These are phyloP conservation scores for Acanthamoeba culbertsoni DNA, from an alignment of 208 protist genomes.

Conservation along the genomic window DNA sequence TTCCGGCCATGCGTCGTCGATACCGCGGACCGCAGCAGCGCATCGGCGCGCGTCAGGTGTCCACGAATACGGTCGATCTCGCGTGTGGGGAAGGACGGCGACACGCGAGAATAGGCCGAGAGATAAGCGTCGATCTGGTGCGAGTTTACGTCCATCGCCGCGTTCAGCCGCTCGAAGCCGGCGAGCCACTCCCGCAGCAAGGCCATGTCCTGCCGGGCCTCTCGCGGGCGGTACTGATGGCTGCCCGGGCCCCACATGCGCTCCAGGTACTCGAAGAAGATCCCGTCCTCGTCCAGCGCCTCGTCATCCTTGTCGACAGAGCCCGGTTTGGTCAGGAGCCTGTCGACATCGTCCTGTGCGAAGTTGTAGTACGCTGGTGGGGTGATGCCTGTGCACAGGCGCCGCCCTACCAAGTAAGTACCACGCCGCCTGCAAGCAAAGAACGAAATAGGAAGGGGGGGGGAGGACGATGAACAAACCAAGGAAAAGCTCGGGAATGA, in stretches of 20 bases:
- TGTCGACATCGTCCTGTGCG: not conserved
- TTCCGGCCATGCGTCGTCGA: no score
- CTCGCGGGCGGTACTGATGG: not conserved
- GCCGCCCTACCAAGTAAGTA: no score
- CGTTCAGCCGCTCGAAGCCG: not conserved
- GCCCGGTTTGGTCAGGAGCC: no score
- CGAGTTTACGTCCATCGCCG: not conserved
- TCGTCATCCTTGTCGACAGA: no score
- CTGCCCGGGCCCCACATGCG: not conserved
- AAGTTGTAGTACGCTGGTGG: not conserved
- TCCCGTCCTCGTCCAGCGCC: no score
- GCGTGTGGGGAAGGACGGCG: not conserved
- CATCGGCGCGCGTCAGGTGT: not conserved
- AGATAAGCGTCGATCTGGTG: conserved; percentile 21
- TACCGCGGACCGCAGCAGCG: no score
- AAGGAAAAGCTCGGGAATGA: conserved; percentile 87
- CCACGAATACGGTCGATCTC: not conserved
- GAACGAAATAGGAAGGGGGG: not conserved
- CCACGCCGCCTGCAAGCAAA: no score
- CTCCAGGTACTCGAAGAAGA: not conserved
- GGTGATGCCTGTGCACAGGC: not conserved
- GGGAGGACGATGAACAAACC: not conserved
- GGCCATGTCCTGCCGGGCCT: not conserved
- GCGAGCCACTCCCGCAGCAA: not conserved
- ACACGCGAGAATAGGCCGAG: not conserved